Evolutionary conservation across 108 stramenopile species (phyloP).

Genomic region (Phaeodactylum tricornutum): DNA sequence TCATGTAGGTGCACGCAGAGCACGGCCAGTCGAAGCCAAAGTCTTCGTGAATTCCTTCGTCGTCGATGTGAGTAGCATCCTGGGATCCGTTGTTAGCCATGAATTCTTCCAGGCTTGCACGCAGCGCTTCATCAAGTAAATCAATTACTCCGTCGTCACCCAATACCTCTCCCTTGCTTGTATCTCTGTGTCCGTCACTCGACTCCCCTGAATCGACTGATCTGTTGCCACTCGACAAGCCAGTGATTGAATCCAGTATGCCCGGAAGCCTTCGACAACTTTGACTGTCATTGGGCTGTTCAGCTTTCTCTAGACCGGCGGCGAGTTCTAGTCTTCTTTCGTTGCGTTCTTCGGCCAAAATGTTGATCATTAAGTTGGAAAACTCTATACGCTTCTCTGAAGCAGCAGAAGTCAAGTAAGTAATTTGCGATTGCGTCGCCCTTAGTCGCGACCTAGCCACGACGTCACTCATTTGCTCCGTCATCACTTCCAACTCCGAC

Average conservation of each 20-base stretch:
- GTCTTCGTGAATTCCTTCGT: not conserved
- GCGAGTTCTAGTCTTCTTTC: not conserved
- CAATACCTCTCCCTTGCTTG: not conserved
- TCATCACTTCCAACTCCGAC: slow-evolving; percentile 45
- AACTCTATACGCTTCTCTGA: slow-evolving; percentile 36
- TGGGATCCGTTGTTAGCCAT: slow-evolving; percentile 1
- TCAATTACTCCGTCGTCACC: no score
- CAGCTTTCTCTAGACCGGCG: slow-evolving; percentile 1
- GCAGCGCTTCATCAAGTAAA: slow-evolving; percentile 5
- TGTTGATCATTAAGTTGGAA: slow-evolving; percentile 27
- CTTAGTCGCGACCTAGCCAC: slow-evolving; percentile 47
- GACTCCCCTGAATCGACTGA: not conserved
- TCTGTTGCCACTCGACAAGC: not conserved
- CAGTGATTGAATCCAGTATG: not conserved
- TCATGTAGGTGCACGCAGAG: slow-evolving; percentile 29
- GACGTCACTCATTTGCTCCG: slow-evolving; percentile 53
- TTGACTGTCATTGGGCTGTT: not conserved
- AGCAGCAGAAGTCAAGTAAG: slow-evolving; percentile 31
- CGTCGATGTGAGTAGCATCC: not conserved
- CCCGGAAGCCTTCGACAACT: not conserved
- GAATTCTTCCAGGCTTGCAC: slow-evolving; percentile 2
- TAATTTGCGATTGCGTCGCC: slow-evolving; percentile 40
- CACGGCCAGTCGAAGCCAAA: slow-evolving; percentile 15
- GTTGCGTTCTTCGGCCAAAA: slow-evolving; percentile 26
- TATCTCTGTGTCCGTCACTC: not conserved